Percentiles rank a stretch among this genome's conserved stretches.
Conservation (phyloP, 1,284 basidiomycete species). For the Cryptococcus neoformans region DNA sequence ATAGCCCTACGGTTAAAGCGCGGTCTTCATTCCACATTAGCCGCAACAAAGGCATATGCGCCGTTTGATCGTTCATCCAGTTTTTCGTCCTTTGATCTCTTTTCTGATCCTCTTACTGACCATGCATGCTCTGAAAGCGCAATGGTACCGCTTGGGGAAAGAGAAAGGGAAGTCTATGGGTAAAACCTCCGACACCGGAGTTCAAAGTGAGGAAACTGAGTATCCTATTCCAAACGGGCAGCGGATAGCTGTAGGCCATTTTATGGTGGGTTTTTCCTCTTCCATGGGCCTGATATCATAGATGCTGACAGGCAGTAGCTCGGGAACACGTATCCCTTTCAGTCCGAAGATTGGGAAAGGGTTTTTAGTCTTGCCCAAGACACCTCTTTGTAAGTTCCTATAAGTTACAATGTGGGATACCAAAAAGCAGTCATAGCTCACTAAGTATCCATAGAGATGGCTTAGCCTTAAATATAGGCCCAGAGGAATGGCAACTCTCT, state of each 20-base stretch:
- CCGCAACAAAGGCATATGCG: background rate
- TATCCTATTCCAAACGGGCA: constrained; percentile 2
- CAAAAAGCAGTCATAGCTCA: background rate
- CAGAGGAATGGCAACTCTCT: constrained; percentile 45
- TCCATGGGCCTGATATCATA: too few species aligned
- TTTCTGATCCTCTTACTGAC: constrained; percentile 13
- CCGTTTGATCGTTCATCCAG: constrained; percentile 10
- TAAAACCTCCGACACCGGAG: background rate
- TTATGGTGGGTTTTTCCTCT: constrained; percentile 38
- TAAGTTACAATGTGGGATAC: constrained; percentile 14
- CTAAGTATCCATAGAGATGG: constrained; percentile 33
- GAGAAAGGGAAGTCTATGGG: background rate
- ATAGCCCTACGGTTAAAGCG: too few species aligned
- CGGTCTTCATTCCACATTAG: too few species aligned
- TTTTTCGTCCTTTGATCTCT: constrained; percentile 21
- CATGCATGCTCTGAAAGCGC: constrained; percentile 19
- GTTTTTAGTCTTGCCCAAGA: constrained; percentile 40
- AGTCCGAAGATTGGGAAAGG: constrained; percentile 35
- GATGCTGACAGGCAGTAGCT: constrained; percentile 24
- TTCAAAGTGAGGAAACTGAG: background rate
- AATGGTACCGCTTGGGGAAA: constrained; percentile 14
- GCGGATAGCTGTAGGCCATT: constrained; percentile 45
- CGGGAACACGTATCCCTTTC: constrained; percentile 48
- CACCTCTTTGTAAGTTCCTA: constrained; percentile 30
- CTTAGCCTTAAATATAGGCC: constrained; percentile 48